These are phyloP conservation scores for Xylaria castorea DNA, from an alignment of 495 filamentous ascomycete species.

Conservation along the genomic window DNA sequence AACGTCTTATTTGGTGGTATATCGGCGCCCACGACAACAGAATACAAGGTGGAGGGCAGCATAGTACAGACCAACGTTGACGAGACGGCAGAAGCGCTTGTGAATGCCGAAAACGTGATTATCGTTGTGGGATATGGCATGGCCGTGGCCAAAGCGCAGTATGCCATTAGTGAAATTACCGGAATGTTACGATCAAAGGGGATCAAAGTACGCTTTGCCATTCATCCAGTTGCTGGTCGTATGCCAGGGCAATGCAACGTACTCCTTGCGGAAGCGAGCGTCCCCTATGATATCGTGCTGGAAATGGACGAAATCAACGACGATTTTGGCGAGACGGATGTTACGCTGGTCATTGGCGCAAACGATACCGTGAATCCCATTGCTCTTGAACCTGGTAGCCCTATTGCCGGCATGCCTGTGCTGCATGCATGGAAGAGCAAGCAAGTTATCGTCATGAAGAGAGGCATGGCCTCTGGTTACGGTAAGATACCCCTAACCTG, in stretches of 20 bases:
- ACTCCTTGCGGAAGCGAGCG: conserved; percentile 78
- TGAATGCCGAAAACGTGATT: conserved; percentile 76
- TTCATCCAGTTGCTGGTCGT: conserved; percentile 81
- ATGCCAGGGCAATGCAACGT: conserved; percentile 92
- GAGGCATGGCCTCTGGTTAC: conserved; percentile 81
- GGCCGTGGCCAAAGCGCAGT: conserved; percentile 87
- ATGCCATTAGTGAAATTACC: conserved; percentile 80
- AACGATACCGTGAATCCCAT: conserved; percentile 89
- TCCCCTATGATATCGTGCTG: conserved; percentile 83
- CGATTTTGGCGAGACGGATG: conserved; percentile 79
- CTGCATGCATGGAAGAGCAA: conserved; percentile 90
- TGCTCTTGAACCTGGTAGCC: conserved; percentile 75
- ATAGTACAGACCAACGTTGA: conserved; percentile 76
- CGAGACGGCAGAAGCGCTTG: conserved; percentile 73
- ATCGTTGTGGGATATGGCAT: conserved; percentile 87
- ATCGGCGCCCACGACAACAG: conserved; percentile 60
- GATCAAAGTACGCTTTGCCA: conserved; percentile 82
- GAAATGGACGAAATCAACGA: conserved; percentile 95
- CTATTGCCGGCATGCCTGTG: conserved; percentile 86
- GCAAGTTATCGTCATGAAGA: conserved; percentile 87
- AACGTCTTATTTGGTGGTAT: conserved; percentile 86
- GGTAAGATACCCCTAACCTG: conserved; percentile 50
- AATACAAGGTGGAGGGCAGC: conserved; percentile 76
- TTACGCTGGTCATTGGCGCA: conserved; percentile 85
- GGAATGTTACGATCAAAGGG: conserved; percentile 70